Evolutionary conservation across 2,329 filamentous ascomycete species (phyloP), one percentile per base, ranked within the genome.

Genomic region (Septoria petroselini): DNA sequence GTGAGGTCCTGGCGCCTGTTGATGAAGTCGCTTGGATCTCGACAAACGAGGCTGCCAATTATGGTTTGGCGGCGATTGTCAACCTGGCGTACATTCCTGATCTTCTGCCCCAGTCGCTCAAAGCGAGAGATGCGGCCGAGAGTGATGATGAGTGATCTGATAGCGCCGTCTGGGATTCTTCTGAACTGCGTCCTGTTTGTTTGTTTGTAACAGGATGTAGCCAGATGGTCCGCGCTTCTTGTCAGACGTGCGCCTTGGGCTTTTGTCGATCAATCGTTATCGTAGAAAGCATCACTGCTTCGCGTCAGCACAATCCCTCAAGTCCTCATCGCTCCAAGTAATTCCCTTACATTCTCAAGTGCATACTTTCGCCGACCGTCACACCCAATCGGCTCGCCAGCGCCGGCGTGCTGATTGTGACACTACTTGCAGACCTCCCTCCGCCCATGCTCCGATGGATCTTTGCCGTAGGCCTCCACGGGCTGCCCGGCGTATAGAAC

Each of bases 1-100:
- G 73, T 33, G 64, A 65, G 3, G 74, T 76, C 1, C 56, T 81
- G 7, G 59, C 68, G 2, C 70, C 74, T 0, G 70, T 80, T 0
- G 75, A 81, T 14, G 79, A 83, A 64, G 79, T 78, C 0, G 62
- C 68, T 0, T 83, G 80, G 79, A 58, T 83, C 1, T 71, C 73
- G 1, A 82, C 80, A 0, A 83, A 83, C 56, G 76, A 76, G 34
- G 71, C 74, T 4, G 77, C 79, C 0, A 70, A 78, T 51, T 83
- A 81, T 62, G 80, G 80, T 0, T 55, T 82, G 41, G 76, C 78
- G 1, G 77, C 73, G 0, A 81, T 83, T 50, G 75, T 79, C 58
- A 76, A 80, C 45, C 55, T 83, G 57, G 76, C 76, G 4, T 56
- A 69, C 23, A 58, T 69, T 50, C 41, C 44, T 1, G 35, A 50